Base-by-base conservation (phyloP, 1,284 basidiomycete genomes). In the Trichosporon sp. region DNA sequence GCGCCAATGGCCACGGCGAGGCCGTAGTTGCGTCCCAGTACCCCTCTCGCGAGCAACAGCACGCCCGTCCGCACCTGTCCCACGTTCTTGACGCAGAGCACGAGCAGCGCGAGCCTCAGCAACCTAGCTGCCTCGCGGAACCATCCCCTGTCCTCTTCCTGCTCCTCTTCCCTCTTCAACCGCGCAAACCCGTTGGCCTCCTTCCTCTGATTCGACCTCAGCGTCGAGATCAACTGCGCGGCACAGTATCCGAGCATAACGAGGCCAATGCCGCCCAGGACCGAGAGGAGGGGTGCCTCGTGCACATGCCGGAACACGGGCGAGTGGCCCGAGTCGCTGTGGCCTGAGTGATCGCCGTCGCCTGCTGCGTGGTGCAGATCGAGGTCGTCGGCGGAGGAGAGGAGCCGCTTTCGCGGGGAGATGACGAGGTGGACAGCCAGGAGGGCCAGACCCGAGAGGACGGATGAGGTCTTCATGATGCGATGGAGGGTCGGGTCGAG, bases 301-400 rank as follows among this genome's bases (percentile, higher is more conserved):
- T 63, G 59, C 59, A 63, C 59, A 31, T 63, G 59, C 32, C 59
- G 12, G 32, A 26, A 63, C 32, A 35, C 21, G 14, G 31, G 31
- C 5, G 12, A 6, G 12, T 4, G 31, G 14, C 59, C 59, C 16
- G 43, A 46, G 59, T 63, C 19, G 14, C 14, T 4, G 59, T 63
- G 59, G 11, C 59, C 59, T 3, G 59, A 63, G 16, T 63, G 59
- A 32, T 63, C 59, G 7, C 32, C 59, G 16, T 35, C 59, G 14
- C 31, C 59, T 32, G 16, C 31, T 16, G 59, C 59, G 32, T 63
- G 59, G 59, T 63, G 59, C 59, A 63, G 59, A 4, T 32, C 59
- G 6, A 63, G 59, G 32, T 63, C 59, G 59, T 35, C 59, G 12
- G 59, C 59, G 32, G 59, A n/a, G 59, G 31, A 35, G 59, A 63